These are phyloP conservation scores for Eragrostis nindensis DNA, from an alignment of 176 grass and related monocot species.

Conservation along the genomic window DNA sequence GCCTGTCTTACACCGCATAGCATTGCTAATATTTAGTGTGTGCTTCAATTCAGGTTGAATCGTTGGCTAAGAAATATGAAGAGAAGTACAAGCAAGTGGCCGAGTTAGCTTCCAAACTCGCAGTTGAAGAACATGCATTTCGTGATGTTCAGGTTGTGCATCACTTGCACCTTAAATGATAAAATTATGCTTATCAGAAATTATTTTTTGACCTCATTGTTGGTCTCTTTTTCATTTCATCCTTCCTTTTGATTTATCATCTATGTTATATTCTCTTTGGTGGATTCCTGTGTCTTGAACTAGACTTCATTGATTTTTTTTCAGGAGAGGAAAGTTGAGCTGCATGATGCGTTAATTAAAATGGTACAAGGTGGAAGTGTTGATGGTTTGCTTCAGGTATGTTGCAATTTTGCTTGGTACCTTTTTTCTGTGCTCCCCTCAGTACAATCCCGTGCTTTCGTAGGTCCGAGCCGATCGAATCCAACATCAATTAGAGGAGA, in stretches of 20 bases:
- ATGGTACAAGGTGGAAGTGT: constrained; percentile 98
- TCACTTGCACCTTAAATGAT: constrained; percentile 32
- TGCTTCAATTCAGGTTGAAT: constrained; percentile 76
- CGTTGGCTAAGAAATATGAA: constrained; percentile 93
- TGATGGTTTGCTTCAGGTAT: constrained; percentile 99
- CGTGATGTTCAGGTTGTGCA: constrained; percentile 83
- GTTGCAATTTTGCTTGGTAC: constrained; percentile 33
- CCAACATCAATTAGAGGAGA: constrained; percentile 93
- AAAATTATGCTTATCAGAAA: background rate
- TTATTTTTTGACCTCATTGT: constrained; percentile 32
- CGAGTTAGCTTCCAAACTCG: constrained; percentile 90
- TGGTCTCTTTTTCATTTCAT: constrained; percentile 32
- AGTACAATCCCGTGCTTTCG: constrained; percentile 17
- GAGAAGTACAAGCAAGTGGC: constrained; percentile 99
- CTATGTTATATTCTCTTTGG: constrained; percentile 22
- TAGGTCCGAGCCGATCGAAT: constrained; percentile 98
- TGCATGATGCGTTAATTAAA: constrained; percentile 90
- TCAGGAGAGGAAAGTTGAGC: constrained; percentile 95
- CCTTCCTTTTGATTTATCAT: background rate
- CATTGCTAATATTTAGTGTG: constrained; percentile 19
- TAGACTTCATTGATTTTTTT: constrained; percentile 33
- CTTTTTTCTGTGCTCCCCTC: constrained; percentile 9
- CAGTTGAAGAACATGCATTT: constrained; percentile 79
- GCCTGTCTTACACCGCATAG: constrained; percentile 3
- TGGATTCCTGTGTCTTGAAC: constrained; percentile 18